These are phyloP conservation scores for Oryza meyeriana DNA, from an alignment of 176 grass and related monocot genomes.

Conservation along the genomic window DNA sequence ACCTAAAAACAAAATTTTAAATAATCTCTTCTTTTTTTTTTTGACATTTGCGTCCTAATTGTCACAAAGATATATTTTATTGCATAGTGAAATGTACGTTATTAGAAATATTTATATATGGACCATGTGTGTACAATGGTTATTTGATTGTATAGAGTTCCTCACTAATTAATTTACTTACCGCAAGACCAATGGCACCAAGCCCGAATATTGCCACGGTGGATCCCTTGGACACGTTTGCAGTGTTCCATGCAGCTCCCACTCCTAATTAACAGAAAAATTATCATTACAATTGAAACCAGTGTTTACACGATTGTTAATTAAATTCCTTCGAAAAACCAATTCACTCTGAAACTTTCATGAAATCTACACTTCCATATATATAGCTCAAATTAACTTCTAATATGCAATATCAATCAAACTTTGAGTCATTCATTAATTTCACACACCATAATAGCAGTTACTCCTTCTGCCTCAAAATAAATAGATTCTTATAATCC, in stretches of 20 bases:
- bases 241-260: slow-evolving; percentile 94
- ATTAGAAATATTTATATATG: not conserved
- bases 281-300: not conserved
- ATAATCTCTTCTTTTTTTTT: not conserved
- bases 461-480: too few species aligned
- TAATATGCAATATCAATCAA: not conserved
- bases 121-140: not conserved
- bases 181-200: slow-evolving; percentile 81
- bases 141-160: not conserved
- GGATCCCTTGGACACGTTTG: slow-evolving; percentile 56
- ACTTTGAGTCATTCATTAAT: not conserved
- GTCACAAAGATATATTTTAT: not conserved
- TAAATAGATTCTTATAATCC: too few species aligned
- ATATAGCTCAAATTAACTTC: not conserved
- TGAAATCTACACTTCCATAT: too few species aligned
- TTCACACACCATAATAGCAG: not conserved
- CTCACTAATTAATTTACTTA: slow-evolving; percentile 6
- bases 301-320: not conserved
- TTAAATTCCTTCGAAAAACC: not conserved
- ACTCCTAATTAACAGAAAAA: slow-evolving; percentile 45
- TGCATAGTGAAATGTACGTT: not conserved
- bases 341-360: too few species aligned
- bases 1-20: slow-evolving; percentile 30
- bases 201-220: slow-evolving; percentile 81
- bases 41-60: not conserved